phyloP scores from a whole-genome alignment of 495 filamentous ascomycete genomes.

The Lasiosphaeria hispida region DNA sequence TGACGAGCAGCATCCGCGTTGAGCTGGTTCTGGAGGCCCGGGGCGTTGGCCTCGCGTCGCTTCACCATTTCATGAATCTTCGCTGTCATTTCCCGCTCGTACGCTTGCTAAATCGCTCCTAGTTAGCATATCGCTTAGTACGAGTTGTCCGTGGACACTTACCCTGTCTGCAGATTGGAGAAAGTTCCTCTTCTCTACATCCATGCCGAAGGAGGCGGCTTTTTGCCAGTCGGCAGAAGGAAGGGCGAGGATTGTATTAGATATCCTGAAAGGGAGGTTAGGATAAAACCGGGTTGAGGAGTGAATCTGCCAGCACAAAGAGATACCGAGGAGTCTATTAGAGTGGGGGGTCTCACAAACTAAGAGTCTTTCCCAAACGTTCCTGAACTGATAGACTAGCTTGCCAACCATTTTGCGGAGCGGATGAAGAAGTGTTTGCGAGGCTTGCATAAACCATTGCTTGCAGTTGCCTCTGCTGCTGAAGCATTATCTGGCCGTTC shows the following conservation, averaged over 20 bases:
- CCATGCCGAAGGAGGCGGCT: constrained; percentile 31
- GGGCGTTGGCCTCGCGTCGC: constrained; percentile 42
- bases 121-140: constrained; percentile 19
- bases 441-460: constrained; percentile 13
- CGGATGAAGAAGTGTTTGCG: constrained; percentile 13
- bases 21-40: constrained; percentile 40
- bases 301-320: too few species aligned
- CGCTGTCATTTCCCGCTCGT: constrained; percentile 33
- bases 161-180: constrained; percentile 44
- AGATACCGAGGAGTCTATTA: background rate
- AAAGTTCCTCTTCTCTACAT: constrained; percentile 45
- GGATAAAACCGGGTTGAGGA: background rate
- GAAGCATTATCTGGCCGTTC: constrained; percentile 36
- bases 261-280: constrained; percentile 32
- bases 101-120: constrained; percentile 28
- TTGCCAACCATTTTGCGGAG: constrained; percentile 35
- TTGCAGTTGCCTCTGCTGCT: constrained; percentile 31
- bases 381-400: constrained; percentile 24
- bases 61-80: constrained; percentile 37
- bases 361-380: constrained; percentile 34
- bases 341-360: constrained; percentile 31
- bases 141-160: constrained; percentile 8
- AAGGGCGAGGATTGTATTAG: constrained; percentile 42
- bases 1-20: constrained; percentile 43
- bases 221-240: constrained; percentile 30